Base-by-base conservation (phyloP, 2,329 filamentous ascomycete genomes). In the Plectosphaerella plurivora region DNA sequence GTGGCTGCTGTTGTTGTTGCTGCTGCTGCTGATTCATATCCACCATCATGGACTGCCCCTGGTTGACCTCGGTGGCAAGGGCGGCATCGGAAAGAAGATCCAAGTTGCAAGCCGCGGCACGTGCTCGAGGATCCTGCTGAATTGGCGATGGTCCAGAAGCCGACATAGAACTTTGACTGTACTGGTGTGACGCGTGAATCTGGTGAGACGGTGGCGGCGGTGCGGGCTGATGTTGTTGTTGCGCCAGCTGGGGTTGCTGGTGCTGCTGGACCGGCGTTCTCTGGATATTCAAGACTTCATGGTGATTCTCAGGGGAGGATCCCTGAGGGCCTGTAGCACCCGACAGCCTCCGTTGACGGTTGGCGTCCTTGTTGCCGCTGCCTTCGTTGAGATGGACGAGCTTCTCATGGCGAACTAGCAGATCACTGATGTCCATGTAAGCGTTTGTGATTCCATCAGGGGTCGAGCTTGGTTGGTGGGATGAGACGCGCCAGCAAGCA, bases 351-450 rank as follows among this genome's bases (percentile, higher is more conserved):
- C 79, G 72, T 24, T 73, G 72, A 50, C 78, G 72, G 60, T 61
- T 70, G 57, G 69, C 74, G 61, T 83, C 79, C 59, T 81, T 82
- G n/a, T 41, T 41, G 11, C 48, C 24, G 65, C 69, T 77, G 58
- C 75, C 76, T 65, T 83, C 79, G 68, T 81, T 83, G 63, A 83
- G 75, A 64, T 85, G 82, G 60, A 83, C 81, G 59, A 84, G 78
- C 68, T 84, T 84, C 69, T 84, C 79, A 68, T 85, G 82, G 57
- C 82, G 76, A 56, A 83, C 79, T 59, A 85, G 74, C 55, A 85
- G 76, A 65, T 84, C 82, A 59, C 81, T 84, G 70, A 81, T 82
- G 69, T 83, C 74, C 79, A 82, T 83, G 72, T 79, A 78, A 82
- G 78, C 69, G 71, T 70, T 61, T 63, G 62, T 62, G 62, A 33